Conservation (phyloP, 768 basidiomycete species). For the Suillus fuscotomentosus region DNA sequence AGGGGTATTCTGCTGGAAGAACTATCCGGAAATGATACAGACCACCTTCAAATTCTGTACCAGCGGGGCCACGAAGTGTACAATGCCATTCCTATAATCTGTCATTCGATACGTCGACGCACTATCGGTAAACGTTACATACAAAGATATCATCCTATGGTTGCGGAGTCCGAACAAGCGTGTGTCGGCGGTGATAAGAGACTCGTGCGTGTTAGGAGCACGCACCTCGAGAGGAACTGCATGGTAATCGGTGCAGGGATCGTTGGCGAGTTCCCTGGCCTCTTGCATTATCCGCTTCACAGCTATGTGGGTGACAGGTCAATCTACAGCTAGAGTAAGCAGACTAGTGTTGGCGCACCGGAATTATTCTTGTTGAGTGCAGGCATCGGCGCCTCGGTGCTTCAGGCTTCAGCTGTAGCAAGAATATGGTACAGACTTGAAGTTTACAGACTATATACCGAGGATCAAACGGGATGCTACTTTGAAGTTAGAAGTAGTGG, state of each 20-base stretch:
- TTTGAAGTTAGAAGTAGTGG: neutral
- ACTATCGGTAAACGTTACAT: constrained; percentile 29
- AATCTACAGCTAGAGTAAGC: neutral
- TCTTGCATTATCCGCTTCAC: constrained; percentile 98
- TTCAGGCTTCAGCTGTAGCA: neutral
- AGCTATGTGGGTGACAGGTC: constrained; percentile 41
- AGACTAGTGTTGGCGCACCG: constrained; percentile 43
- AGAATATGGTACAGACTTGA: neutral
- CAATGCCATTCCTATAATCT: constrained; percentile 84
- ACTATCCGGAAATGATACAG: constrained; percentile 94
- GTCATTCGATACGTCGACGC: constrained; percentile 18
- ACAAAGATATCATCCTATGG: constrained; percentile 86
- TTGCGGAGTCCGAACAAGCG: constrained; percentile 3
- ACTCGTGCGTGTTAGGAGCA: constrained; percentile 8
- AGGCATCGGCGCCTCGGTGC: constrained; percentile 16
- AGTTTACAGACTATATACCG: neutral
- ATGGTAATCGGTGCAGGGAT: constrained; percentile 83
- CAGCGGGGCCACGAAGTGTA: constrained; percentile 85
- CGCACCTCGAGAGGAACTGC: constrained; percentile 76
- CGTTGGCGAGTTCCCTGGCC: constrained; percentile 82
- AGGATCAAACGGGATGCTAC: too few relatives aligned
- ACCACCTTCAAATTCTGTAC: constrained; percentile 91
- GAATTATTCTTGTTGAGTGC: constrained; percentile 89
- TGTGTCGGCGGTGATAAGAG: constrained; percentile 8
- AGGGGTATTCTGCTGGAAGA: constrained; percentile 92